Conservation (phyloP, 2,329 filamentous ascomycete genomes). For the Ceratocystis colombiana region DNA sequence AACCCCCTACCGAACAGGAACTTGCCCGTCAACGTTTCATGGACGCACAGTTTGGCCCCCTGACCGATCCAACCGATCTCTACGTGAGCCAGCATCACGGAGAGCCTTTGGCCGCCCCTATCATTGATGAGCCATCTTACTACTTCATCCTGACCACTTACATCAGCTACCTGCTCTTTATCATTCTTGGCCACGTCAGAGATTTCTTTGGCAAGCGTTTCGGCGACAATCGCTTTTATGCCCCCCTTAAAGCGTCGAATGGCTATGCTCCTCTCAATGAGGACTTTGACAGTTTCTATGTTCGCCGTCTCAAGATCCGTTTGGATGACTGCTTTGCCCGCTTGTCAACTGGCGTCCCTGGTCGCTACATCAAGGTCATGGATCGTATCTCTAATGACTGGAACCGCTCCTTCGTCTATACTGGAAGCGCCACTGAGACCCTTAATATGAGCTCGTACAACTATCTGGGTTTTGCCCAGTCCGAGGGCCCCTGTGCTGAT, state of each 20-base stretch:
- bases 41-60: constrained; percentile 84
- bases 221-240: constrained; percentile 69
- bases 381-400: constrained; percentile 86
- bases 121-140: constrained; percentile 93
- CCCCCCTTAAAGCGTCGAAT: constrained; percentile 68
- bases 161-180: constrained; percentile 92
- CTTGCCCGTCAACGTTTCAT: constrained; percentile 61
- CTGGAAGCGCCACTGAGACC: constrained; percentile 84
- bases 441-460: constrained; percentile 99
- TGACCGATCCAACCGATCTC: constrained; percentile 68
- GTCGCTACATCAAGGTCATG: constrained; percentile 83
- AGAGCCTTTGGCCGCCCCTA: constrained; percentile 64
- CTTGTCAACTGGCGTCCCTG: constrained; percentile 84
- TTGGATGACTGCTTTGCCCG: constrained; percentile 96
- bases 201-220: constrained; percentile 98
- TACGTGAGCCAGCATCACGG: constrained; percentile 85
- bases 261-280: constrained; percentile 94
- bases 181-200: constrained; percentile 86
- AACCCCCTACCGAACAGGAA: constrained; percentile 78
- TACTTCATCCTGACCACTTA: constrained; percentile 97
- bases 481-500: constrained; percentile 91
- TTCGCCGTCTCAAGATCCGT: constrained; percentile 79
- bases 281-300: constrained; percentile 98
- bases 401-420: constrained; percentile 81
- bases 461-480: constrained; percentile 96